These are phyloP conservation scores for Chaetomium strumarium DNA, from an alignment of 2,329 filamentous ascomycete species.

Conservation along the genomic window DNA sequence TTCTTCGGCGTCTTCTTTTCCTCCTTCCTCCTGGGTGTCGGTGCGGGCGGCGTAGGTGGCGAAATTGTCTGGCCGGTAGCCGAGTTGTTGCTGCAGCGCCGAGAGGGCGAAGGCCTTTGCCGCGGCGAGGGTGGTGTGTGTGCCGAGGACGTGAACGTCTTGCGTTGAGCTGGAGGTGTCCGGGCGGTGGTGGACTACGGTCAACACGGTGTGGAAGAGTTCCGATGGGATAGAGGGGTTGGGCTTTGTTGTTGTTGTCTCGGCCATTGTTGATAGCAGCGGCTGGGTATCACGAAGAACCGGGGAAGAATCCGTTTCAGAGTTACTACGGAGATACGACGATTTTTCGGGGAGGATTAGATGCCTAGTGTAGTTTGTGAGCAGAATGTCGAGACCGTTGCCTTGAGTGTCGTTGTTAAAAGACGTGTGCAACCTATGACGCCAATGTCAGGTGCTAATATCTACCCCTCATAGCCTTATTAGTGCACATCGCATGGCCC, in stretches of 20 bases:
- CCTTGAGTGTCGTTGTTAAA: no score
- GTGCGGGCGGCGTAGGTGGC: slow-evolving; percentile 27
- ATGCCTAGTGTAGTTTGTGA: no score
- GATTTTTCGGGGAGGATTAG: no score
- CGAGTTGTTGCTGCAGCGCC: slow-evolving; percentile 29
- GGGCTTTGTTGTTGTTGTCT: background rate
- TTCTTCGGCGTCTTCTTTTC: no score
- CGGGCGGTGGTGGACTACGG: slow-evolving; percentile 30
- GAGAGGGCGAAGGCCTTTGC: slow-evolving; percentile 34
- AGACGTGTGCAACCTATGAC: slow-evolving; percentile 2
- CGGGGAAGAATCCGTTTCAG: no score
- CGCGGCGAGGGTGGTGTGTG: slow-evolving; percentile 31
- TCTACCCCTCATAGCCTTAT: background rate
- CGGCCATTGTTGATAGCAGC: slow-evolving; percentile 1
- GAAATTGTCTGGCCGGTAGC: slow-evolving; percentile 36
- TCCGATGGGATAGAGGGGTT: slow-evolving; percentile 25
- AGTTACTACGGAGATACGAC: no score
- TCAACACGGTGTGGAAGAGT: slow-evolving; percentile 35
- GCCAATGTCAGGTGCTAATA: slow-evolving; percentile 7
- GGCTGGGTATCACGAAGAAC: no score
- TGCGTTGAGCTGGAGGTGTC: slow-evolving; percentile 27
- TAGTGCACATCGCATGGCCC: background rate
- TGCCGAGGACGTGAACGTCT: slow-evolving; percentile 34
- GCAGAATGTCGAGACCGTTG: no score
- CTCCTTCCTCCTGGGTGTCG: background rate